Percentiles rank a stretch among this genome's conserved stretches.
Evolutionary conservation across 208 protist species (phyloP).

Genomic region (Leishmania gerbilli): DNA sequence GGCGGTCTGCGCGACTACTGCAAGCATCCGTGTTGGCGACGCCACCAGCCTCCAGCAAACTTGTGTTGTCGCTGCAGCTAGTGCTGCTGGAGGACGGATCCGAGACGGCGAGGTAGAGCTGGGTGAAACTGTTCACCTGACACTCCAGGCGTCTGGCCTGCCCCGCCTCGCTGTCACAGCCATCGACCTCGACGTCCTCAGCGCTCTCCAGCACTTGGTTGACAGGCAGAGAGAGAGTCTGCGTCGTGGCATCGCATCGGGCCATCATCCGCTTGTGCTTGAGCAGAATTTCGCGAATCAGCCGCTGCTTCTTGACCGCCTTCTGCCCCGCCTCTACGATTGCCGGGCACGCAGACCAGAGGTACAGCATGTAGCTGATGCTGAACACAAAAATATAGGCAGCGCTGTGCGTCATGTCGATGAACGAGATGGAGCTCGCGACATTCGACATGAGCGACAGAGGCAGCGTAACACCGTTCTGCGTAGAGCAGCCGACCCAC

Average conservation of each 20-base stretch:
- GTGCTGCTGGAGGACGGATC: neutral
- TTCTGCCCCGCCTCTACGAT: conserved; percentile 62
- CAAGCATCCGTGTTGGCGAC: neutral
- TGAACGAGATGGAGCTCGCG: conserved; percentile 52
- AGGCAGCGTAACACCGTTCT: conserved; percentile 80
- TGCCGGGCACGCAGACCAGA: conserved; percentile 57
- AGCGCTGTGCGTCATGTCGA: conserved; percentile 47
- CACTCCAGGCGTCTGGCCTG: neutral
- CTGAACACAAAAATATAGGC: conserved; percentile 85
- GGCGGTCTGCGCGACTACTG: neutral
- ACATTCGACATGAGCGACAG: conserved; percentile 73
- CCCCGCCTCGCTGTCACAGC: neutral
- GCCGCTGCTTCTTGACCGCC: conserved; percentile 44
- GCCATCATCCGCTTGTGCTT: conserved; percentile 44
- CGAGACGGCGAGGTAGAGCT: neutral
- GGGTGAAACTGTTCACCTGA: conserved; percentile 9
- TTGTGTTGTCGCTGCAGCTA: conserved; percentile 9
- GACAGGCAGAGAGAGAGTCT: conserved; percentile 39
- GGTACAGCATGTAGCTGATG: conserved; percentile 48
- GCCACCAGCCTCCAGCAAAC: neutral
- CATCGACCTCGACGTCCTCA: neutral
- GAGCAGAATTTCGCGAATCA: conserved; percentile 59
- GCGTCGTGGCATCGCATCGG: conserved; percentile 61
- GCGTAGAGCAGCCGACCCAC: conserved; percentile 60
- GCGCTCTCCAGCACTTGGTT: neutral